phyloP scores from a whole-genome alignment of 768 basidiomycete species.

The Russula griseocarnosa region DNA sequence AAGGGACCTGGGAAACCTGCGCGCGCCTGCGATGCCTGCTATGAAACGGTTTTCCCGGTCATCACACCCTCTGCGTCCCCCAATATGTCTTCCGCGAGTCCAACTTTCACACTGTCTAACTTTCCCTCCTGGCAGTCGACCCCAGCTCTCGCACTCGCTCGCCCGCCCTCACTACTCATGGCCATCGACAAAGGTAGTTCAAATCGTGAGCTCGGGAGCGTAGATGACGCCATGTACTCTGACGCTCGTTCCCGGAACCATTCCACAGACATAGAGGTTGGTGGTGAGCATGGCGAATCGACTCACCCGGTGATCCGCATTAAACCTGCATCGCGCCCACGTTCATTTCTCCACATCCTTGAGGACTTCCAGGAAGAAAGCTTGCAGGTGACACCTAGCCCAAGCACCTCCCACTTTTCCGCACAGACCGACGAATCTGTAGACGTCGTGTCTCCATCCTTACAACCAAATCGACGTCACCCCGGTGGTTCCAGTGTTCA shows the following conservation, averaged over 20 bases:
- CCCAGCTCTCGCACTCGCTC: constrained; percentile 31
- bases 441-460: constrained; percentile 29
- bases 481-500: constrained; percentile 18
- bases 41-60: constrained; percentile 78
- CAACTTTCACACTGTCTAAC: constrained; percentile 49
- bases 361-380: constrained; percentile 50
- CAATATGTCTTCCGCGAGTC: constrained; percentile 32
- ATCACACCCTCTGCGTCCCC: constrained; percentile 33
- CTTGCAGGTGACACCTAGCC: constrained; percentile 27
- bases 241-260: constrained; percentile 2
- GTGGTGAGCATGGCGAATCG: constrained; percentile 22
- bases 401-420: constrained; percentile 33
- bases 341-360: constrained; percentile 64
- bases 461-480: constrained; percentile 23
- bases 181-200: constrained; percentile 37
- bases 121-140: constrained; percentile 57
- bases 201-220: constrained; percentile 28
- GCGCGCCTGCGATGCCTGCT: constrained; percentile 83
- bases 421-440: constrained; percentile 29
- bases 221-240: constrained; percentile 27
- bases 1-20: constrained; percentile 56
- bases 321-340: constrained; percentile 41
- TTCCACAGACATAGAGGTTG: constrained; percentile 7
- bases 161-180: constrained; percentile 39
- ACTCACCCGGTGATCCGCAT: constrained; percentile 33